These are phyloP conservation scores for Debaryomycetaceae sp. DNA, from an alignment of 1,139 yeast genomes.

Conservation along the genomic window DNA sequence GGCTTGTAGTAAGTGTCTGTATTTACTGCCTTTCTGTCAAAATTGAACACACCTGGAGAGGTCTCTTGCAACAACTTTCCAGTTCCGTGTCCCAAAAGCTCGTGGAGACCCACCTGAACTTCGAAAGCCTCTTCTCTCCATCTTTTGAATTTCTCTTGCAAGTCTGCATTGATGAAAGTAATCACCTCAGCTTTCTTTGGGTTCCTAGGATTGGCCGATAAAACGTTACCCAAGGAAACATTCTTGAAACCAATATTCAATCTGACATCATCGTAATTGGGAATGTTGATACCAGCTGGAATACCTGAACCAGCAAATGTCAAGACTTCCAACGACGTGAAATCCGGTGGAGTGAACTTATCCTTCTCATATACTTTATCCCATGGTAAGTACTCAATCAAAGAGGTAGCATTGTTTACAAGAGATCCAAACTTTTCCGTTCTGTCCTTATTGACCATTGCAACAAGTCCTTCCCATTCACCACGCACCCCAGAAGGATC, in stretches of 20 bases:
- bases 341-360: conserved; percentile 86
- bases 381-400: conserved; percentile 76
- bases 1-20: conserved; percentile 66
- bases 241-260: conserved; percentile 82
- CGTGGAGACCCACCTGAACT: conserved; percentile 91
- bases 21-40: conserved; percentile 66
- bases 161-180: conserved; percentile 56
- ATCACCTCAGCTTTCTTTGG: conserved; percentile 66
- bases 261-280: conserved; percentile 87
- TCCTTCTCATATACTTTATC: conserved; percentile 71
- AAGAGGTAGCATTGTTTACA: conserved; percentile 63
- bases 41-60: conserved; percentile 64
- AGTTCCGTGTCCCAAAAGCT: conserved; percentile 87
- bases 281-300: conserved; percentile 91
- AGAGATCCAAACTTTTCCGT: conserved; percentile 73
- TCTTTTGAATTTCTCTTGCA: conserved; percentile 58
- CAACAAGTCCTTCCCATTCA: conserved; percentile 91
- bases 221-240: conserved; percentile 81
- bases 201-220: conserved; percentile 62
- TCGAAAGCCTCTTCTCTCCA: conserved; percentile 84
- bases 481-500: conserved; percentile 92
- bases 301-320: conserved; percentile 88
- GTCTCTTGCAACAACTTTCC: conserved; percentile 75
- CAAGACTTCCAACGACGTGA: conserved; percentile 82
- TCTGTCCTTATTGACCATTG: conserved; percentile 87